Evolutionary conservation across 176 grass and related monocot species (phyloP).

Genomic region (Raddia distichophylla): DNA sequence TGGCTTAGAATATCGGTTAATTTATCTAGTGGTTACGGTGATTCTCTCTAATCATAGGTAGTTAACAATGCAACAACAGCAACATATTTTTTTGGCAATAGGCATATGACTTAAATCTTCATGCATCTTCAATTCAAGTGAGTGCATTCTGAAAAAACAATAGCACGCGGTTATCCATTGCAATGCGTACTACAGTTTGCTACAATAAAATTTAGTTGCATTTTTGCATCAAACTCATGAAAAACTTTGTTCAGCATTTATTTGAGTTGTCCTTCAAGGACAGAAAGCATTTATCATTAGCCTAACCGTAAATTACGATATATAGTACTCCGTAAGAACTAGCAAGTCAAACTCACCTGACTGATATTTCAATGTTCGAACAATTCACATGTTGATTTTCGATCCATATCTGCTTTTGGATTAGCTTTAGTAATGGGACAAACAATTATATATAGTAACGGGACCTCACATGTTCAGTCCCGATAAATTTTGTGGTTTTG

Average conservation of each 20-base stretch:
- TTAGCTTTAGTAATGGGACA: background rate
- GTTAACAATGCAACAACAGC: background rate
- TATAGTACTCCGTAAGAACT: no score
- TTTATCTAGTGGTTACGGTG: background rate
- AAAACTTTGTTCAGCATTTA: background rate
- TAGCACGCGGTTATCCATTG: background rate
- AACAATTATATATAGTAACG: no score
- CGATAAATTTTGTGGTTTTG: background rate
- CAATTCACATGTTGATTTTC: slow-evolving; percentile 1
- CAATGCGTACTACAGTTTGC: background rate
- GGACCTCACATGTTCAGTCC: background rate
- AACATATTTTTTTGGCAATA: background rate
- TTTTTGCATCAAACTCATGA: background rate
- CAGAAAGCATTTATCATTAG: background rate
- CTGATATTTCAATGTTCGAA: background rate
- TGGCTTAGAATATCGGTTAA: background rate
- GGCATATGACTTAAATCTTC: background rate
- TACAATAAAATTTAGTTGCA: background rate
- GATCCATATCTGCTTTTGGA: background rate
- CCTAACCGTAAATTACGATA: background rate
- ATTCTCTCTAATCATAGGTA: background rate
- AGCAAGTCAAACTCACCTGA: background rate
- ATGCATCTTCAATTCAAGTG: background rate
- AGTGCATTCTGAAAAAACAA: background rate
- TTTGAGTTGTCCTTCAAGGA: background rate